phyloP scores from a whole-genome alignment of 164 flowering plant species.

The Nelumbo lutea region DNA sequence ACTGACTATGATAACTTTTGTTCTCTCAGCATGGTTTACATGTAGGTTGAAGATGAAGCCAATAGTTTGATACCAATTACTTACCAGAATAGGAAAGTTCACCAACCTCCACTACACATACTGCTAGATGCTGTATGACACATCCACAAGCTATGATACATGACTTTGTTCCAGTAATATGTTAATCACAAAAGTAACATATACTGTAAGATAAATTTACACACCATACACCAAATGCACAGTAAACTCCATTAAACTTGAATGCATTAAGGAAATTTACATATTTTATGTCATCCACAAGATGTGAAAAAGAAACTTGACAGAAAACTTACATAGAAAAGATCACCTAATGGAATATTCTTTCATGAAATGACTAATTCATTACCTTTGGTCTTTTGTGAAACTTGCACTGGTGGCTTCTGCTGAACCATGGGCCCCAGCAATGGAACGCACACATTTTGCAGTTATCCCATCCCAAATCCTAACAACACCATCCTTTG shows the following conservation, averaged over 20 bases:
- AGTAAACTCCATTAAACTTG: background rate
- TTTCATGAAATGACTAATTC: background rate
- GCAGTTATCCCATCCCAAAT: slow-evolving; percentile 85
- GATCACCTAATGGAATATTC: background rate
- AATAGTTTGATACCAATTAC: background rate
- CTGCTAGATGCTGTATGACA: background rate
- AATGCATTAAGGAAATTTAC: background rate
- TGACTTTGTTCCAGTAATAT: background rate
- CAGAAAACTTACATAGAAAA: background rate
- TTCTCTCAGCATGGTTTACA: too few relatives aligned
- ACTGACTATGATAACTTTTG: too few relatives aligned
- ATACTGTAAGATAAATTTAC: background rate
- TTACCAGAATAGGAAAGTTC: background rate
- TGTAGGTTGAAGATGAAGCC: background rate
- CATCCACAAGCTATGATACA: background rate
- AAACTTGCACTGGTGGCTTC: slow-evolving; percentile 77
- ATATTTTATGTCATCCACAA: background rate
- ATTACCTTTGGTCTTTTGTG: slow-evolving; percentile 78
- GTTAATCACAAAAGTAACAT: background rate
- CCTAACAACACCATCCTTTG: slow-evolving; percentile 81
- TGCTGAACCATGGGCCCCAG: slow-evolving; percentile 69
- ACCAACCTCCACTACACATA: background rate
- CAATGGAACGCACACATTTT: slow-evolving; percentile 64
- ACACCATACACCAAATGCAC: background rate
- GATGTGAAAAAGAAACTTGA: background rate